phyloP scores from a whole-genome alignment of 768 basidiomycete genomes.

The Phaeotremella skinneri region DNA sequence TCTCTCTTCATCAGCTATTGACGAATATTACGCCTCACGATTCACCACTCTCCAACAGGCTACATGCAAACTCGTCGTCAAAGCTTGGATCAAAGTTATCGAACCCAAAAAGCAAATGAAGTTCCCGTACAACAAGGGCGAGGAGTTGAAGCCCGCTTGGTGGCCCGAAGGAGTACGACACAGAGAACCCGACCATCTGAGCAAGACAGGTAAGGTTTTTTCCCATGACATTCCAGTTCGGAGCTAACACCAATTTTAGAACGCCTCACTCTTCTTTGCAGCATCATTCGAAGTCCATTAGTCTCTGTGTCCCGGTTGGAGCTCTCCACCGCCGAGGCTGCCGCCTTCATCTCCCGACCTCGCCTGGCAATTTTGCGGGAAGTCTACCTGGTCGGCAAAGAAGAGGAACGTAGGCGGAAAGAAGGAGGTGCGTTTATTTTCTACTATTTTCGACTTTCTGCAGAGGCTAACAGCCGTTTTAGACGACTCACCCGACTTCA shows the following conservation, averaged over 20 bases:
- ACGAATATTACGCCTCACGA: slow-evolving; percentile 43
- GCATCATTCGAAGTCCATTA: slow-evolving; percentile 44
- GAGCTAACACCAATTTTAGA: slow-evolving; percentile 37
- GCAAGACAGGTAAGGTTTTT: slow-evolving; percentile 49
- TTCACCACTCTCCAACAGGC: slow-evolving; percentile 49
- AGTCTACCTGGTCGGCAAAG: slow-evolving; percentile 51
- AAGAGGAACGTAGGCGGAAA: slow-evolving; percentile 46
- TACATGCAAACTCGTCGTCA: slow-evolving; percentile 52
- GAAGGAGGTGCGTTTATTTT: slow-evolving; percentile 21
- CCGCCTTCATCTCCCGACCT: slow-evolving; percentile 45
- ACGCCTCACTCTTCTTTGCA: slow-evolving; percentile 47
- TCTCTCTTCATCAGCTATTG: slow-evolving; percentile 37
- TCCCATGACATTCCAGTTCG: neutral
- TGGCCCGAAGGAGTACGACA: slow-evolving; percentile 53
- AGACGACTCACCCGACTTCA: slow-evolving; percentile 25
- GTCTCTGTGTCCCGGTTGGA: slow-evolving; percentile 49
- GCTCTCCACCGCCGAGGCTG: slow-evolving; percentile 45
- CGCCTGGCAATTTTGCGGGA: slow-evolving; percentile 47
- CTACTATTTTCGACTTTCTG: neutral
- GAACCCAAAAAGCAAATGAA: slow-evolving; percentile 54
- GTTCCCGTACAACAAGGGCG: slow-evolving; percentile 53
- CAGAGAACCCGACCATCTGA: slow-evolving; percentile 54
- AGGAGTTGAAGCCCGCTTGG: slow-evolving; percentile 52
- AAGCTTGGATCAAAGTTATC: slow-evolving; percentile 55
- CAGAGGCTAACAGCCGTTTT: neutral